Percentiles rank a stretch among this genome's conserved stretches.
Conservation (phyloP, 805 yeast genomes). For the Saccharomycopsis sp. region DNA sequence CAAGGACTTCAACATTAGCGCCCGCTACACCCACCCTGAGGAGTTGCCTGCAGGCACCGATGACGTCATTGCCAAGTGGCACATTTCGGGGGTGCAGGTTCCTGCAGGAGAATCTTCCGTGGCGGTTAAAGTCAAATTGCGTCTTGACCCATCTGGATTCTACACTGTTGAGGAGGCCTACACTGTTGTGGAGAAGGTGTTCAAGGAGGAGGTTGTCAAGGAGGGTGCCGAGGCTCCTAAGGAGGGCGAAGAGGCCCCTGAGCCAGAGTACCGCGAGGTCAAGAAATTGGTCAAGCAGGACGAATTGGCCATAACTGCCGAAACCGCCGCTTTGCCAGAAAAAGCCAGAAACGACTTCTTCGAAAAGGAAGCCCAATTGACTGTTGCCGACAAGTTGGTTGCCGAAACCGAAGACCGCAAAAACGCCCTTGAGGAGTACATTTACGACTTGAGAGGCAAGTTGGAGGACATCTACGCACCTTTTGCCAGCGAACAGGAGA, state of each 20-base stretch:
- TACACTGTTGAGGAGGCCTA: constrained; percentile 90
- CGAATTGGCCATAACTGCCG: constrained; percentile 56
- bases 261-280: constrained; percentile 82
- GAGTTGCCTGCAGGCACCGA: constrained; percentile 65
- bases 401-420: constrained; percentile 98
- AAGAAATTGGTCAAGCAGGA: constrained; percentile 92
- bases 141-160: constrained; percentile 96
- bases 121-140: constrained; percentile 86
- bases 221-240: constrained; percentile 39
- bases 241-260: constrained; percentile 53
- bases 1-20: constrained; percentile 80
- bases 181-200: constrained; percentile 85
- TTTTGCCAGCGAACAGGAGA: constrained; percentile 89
- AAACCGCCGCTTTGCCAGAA: constrained; percentile 56
- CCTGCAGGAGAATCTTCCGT: constrained; percentile 69
- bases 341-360: constrained; percentile 50
- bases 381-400: constrained; percentile 88
- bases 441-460: constrained; percentile 94
- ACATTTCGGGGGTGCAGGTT: constrained; percentile 76
- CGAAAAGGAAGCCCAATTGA: constrained; percentile 81
- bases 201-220: constrained; percentile 80
- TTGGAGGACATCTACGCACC: constrained; percentile 83
- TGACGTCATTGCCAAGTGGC: constrained; percentile 75
- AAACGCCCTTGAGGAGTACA: constrained; percentile 97
- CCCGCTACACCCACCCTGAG: constrained; percentile 71